phyloP scores from a whole-genome alignment of 345 rosid species.

The Orychophragmus violaceus region DNA sequence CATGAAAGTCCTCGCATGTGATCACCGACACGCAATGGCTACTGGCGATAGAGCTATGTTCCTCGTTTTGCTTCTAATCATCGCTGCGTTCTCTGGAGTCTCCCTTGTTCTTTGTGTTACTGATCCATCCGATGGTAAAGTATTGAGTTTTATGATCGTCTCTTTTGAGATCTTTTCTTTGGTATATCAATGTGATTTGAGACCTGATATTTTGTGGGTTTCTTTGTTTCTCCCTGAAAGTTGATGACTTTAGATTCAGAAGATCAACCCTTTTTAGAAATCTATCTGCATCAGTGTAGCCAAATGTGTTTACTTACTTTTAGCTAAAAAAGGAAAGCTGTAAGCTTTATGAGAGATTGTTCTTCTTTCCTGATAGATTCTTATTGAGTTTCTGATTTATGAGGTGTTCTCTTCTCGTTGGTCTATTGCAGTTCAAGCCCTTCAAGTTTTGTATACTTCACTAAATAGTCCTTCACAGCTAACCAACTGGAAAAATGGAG shows the following conservation, averaged over 20 bases:
- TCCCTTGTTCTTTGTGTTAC: constrained; percentile 37
- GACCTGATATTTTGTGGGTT: constrained; percentile 9
- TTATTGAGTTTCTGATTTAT: neutral
- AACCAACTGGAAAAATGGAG: constrained; percentile 72
- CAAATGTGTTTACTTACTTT: neutral
- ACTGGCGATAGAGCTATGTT: neutral
- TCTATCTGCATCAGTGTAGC: neutral
- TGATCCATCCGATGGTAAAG: constrained; percentile 49
- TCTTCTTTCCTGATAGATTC: constrained; percentile 7
- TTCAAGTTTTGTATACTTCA: constrained; percentile 74
- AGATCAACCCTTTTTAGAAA: neutral
- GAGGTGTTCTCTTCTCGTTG: constrained; percentile 10
- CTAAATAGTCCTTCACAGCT: constrained; percentile 77
- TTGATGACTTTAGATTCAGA: constrained; percentile 16
- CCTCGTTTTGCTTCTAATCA: constrained; percentile 9
- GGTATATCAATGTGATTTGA: neutral
- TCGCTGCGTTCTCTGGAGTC: constrained; percentile 25
- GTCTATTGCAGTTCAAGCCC: constrained; percentile 65
- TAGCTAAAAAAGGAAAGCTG: neutral
- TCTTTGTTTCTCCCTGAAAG: neutral
- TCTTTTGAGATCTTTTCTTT: constrained; percentile 7
- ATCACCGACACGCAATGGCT: constrained; percentile 35
- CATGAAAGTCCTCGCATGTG: constrained; percentile 26
- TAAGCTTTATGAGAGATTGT: constrained; percentile 3
- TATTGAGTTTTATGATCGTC: neutral